Base-by-base conservation (phyloP, 352 stramenopile species). In the Phytophthora pluvialis region DNA sequence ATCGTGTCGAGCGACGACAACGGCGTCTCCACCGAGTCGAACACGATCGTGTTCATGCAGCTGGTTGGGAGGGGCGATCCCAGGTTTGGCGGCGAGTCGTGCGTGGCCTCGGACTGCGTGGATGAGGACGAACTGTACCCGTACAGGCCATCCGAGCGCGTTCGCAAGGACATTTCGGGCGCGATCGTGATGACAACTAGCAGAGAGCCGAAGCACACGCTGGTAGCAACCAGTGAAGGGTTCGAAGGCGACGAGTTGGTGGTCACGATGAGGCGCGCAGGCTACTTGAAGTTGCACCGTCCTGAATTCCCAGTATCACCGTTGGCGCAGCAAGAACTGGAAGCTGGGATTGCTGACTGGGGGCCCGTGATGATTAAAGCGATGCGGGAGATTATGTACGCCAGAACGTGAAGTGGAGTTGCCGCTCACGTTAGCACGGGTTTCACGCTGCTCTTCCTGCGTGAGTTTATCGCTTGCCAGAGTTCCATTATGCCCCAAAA, bases 141-240 rank as follows among this genome's bases (percentile, higher is more conserved):
- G 21, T 82, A 76, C 29, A 5, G 5, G 51, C 8, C 40, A 7
- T 44, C 58, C 0, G 57, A 67, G 11, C 43, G 42, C 6, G 25
- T 79, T 28, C 74, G 74, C 25, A 77, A 77, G 35, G 74, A 82
- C 44, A 69, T 77, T 28, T 68, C 63, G 1, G 72, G 67, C 0
- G 60, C 40, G 15, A 58, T 79, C 15, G 45, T 76, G 5, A 29
- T 82, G 29, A 75, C 59, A 18, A 60, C 50, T 1, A 47, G 16
- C 31, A 55, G 33, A 18, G 45, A 48, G 21, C 46, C 39, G 53
- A 42, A 31, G 35, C 35, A 12, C 8, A 15, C 21, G 21, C 2
- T 21, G 21, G 21, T 2, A 21, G 21, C 21, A 26, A 45, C 4
- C 39, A 15, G 6, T 28, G 46, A 33, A 64, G 0, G 57, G 25